phyloP scores from a whole-genome alignment of 2,329 filamentous ascomycete species.

The Colletotrichum lentis region DNA sequence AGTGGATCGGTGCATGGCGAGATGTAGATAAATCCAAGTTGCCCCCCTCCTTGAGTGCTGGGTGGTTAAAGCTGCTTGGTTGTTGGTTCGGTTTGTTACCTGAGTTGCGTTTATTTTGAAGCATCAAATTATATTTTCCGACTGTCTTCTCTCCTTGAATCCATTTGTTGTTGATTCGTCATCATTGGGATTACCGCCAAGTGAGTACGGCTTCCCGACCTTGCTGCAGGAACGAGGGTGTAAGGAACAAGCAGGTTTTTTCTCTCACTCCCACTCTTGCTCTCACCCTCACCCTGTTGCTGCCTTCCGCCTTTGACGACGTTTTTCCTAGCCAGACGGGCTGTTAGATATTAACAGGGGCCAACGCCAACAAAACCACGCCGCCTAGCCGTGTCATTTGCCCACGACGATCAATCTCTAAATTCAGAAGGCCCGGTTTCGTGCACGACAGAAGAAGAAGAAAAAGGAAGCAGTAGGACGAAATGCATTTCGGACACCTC shows the following conservation, averaged over 20 bases:
- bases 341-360: conserved; percentile 2
- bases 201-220: background rate
- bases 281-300: background rate
- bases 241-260: conserved; percentile 1
- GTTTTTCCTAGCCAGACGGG: conserved; percentile 25
- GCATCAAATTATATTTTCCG: background rate
- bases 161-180: background rate
- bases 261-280: background rate
- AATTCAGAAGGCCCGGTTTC: background rate
- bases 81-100: background rate
- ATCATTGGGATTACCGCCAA: background rate
- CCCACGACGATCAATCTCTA: too few species aligned
- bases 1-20: background rate
- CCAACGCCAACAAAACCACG: background rate
- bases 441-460: too few species aligned
- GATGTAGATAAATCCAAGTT: conserved; percentile 18
- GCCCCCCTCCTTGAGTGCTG: background rate
- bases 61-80: background rate
- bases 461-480: background rate
- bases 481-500: conserved; percentile 29
- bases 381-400: background rate
- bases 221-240: conserved; percentile 15
- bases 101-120: background rate
- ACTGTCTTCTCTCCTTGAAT: background rate
- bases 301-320: conserved; percentile 18